These are phyloP conservation scores for Calamus simplicifolius DNA, from an alignment of 176 grass and related monocot species.

Conservation along the genomic window DNA sequence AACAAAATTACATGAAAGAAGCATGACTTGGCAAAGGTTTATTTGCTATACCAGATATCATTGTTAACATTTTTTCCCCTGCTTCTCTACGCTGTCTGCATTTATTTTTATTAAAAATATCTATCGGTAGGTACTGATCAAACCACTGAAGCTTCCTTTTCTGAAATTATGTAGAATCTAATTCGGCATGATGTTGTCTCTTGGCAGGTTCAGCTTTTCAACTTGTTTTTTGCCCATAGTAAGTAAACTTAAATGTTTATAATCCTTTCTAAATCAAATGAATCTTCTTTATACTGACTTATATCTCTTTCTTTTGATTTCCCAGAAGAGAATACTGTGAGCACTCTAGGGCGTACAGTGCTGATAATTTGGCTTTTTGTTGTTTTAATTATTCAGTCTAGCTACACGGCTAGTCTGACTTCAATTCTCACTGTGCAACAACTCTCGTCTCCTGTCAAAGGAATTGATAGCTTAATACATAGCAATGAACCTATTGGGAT, in stretches of 20 bases:
- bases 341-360: slow-evolving; percentile 57
- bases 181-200: neutral
- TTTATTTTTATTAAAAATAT: no score
- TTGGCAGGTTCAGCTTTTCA: slow-evolving; percentile 84
- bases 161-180: no score
- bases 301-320: slow-evolving; percentile 4
- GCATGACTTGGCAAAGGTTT: no score
- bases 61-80: no score
- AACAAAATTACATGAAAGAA: no score
- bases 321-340: slow-evolving; percentile 62
- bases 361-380: slow-evolving; percentile 88
- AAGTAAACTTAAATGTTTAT: slow-evolving; percentile 33
- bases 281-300: neutral
- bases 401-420: slow-evolving; percentile 74
- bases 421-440: slow-evolving; percentile 87
- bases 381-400: slow-evolving; percentile 80
- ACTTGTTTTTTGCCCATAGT: slow-evolving; percentile 91
- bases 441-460: slow-evolving; percentile 50
- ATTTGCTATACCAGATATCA: no score
- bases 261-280: neutral
- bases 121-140: no score
- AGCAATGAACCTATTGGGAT: slow-evolving; percentile 64
- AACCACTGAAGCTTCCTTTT: no score
- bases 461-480: slow-evolving; percentile 53
- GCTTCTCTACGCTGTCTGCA: no score